These are phyloP conservation scores for Cladosporium sp. DNA, from an alignment of 2,329 filamentous ascomycete species.

Conservation along the genomic window DNA sequence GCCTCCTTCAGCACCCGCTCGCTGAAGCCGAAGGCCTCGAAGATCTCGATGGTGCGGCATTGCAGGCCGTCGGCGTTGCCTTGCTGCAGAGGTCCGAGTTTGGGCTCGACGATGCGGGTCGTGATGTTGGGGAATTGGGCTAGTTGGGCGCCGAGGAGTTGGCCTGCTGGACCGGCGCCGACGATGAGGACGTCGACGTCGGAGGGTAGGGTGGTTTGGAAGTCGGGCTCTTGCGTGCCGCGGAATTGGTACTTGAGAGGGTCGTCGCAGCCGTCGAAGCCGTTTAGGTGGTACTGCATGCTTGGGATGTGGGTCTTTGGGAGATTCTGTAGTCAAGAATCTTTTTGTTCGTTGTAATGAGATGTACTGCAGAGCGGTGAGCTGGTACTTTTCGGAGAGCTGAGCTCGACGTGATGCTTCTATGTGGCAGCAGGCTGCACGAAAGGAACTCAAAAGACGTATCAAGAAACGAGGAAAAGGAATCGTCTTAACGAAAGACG, in stretches of 20 bases:
- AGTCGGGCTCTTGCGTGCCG: slow-evolving; percentile 25
- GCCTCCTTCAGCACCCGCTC: slow-evolving; percentile 62
- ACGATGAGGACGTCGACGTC: slow-evolving; percentile 47
- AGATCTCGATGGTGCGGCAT: slow-evolving; percentile 66
- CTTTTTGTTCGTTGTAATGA: too few species aligned
- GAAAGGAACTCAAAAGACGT: too few species aligned
- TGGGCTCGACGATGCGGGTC: slow-evolving; percentile 43
- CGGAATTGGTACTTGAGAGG: slow-evolving; percentile 28
- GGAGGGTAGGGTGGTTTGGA: slow-evolving; percentile 27
- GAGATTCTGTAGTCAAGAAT: too few species aligned
- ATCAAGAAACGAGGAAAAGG: too few species aligned
- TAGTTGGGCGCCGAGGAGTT: slow-evolving; percentile 50
- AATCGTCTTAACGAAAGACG: too few species aligned
- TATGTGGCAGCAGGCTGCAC: too few species aligned
- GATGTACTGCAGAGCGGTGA: too few species aligned
- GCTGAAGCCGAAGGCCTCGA: slow-evolving; percentile 66
- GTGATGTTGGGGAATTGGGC: slow-evolving; percentile 45
- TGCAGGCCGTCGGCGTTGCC: slow-evolving; percentile 55
- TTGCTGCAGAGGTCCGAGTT: slow-evolving; percentile 28
- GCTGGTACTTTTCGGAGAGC: too few species aligned
- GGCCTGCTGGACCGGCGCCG: slow-evolving; percentile 46
- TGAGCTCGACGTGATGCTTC: too few species aligned
- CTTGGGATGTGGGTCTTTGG: too few species aligned
- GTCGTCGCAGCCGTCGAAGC: slow-evolving; percentile 30
- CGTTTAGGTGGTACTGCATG: slow-evolving; percentile 34